These are phyloP conservation scores for Syncephalis plumigaleata DNA, from an alignment of 371 early-diverging fungal genomes.

Conservation along the genomic window DNA sequence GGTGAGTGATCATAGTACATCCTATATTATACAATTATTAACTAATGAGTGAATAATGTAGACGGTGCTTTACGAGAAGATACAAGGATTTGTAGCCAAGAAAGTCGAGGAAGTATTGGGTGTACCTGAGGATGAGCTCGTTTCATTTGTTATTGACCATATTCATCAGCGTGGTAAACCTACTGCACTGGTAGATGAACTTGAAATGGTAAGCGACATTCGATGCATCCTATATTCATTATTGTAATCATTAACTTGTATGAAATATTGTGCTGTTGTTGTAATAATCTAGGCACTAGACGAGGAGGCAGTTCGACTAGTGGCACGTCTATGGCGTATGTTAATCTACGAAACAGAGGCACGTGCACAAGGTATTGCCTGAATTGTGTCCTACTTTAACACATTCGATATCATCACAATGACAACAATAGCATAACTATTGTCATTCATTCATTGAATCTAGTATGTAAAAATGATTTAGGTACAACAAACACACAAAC, in stretches of 20 bases:
- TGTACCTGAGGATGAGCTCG: conserved; percentile 49
- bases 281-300: conserved; percentile 72
- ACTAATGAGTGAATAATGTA: conserved; percentile 3
- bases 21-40: no score
- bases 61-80: conserved; percentile 33
- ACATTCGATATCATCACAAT: no score
- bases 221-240: not conserved
- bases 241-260: not conserved
- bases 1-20: conserved; percentile 23
- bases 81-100: conserved; percentile 55
- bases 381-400: no score
- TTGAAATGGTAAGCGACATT: conserved; percentile 34
- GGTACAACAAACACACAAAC: no score
- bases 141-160: conserved; percentile 45
- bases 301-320: conserved; percentile 63
- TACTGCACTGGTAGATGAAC: conserved; percentile 37
- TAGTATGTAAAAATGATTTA: no score
- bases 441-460: no score
- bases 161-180: conserved; percentile 33
- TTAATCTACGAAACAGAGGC: conserved; percentile 74
- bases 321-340: conserved; percentile 69
- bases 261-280: no score
- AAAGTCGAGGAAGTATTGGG: conserved; percentile 61
- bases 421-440: no score
- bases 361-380: conserved; percentile 18